Evolutionary conservation across 2,329 filamentous ascomycete species (phyloP), one percentile per base, ranked within the genome.

Genomic region (Diaporthe sp.): DNA sequence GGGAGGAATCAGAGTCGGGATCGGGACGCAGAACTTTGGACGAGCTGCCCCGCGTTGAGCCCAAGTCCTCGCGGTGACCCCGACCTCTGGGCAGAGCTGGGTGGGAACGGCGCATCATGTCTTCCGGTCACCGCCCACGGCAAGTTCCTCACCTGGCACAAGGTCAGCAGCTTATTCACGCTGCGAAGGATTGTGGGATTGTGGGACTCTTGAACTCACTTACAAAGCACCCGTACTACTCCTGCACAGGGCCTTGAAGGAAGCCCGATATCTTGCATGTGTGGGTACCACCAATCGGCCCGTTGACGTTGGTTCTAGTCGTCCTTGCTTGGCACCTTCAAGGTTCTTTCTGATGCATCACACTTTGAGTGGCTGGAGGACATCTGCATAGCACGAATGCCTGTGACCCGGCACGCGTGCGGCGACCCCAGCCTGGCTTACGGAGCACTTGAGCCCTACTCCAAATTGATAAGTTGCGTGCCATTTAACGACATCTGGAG

Each of bases 91-190:
- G 32, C 63, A 37, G 63, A 30, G 25, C 19, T 2, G 17, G 32
- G 44, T 53, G 44, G 44, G 44, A 25, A n/a, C 44, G 6, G n/a
- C 25, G 8, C 44, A 17, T n/a, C n/a, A 15, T 19, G 17, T 15
- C 17, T 47, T 51, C 30, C 44, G 63, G 63, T 53, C 63, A 68
- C 63, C 63, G 63, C 63, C 27, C 63, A 27, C 44, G 63, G 63
- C 44, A 68, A 15, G 19, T 68, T 39, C 63, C 63, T 27, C 35
- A 25, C 30, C 47, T 39, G 32, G 27, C 15, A n/a, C 39, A 53
- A 39, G 22, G 32, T n/a, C 47, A 53, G 27, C n/a, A 3, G 22
- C 32, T 27, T 25, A 4, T 19, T 30, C 47, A 39, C 15, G 5
- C 27, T 51, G 15, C n/a, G 47, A 22, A 22, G 19, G n/a, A 51